These are phyloP conservation scores for Pseudogymnoascus sp. DNA, from an alignment of 2,329 filamentous ascomycete genomes.

Conservation along the genomic window DNA sequence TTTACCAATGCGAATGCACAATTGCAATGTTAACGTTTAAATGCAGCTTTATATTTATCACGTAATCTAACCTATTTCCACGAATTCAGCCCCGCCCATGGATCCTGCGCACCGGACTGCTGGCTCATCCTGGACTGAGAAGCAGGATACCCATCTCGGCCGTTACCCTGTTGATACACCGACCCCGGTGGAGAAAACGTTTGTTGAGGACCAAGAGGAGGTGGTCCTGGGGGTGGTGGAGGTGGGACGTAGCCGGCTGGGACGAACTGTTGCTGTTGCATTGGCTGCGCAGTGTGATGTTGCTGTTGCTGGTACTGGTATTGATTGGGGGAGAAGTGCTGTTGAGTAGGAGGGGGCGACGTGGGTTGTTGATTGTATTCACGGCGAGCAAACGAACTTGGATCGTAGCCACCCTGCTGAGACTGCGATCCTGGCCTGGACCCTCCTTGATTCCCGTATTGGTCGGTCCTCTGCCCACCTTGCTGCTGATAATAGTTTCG, in stretches of 20 bases:
- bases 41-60: constrained; percentile 5
- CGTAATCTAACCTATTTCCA: constrained; percentile 48
- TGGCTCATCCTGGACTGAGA: constrained; percentile 27
- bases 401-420: constrained; percentile 40
- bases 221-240: constrained; percentile 59
- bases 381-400: constrained; percentile 27
- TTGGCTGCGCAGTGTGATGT: constrained; percentile 28
- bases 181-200: constrained; percentile 40
- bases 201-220: constrained; percentile 43
- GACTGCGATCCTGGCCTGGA: constrained; percentile 47
- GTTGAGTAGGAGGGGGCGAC: constrained; percentile 60
- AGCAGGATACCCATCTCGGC: constrained; percentile 41
- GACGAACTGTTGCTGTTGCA: constrained; percentile 40
- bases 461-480: constrained; percentile 33
- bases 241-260: constrained; percentile 61
- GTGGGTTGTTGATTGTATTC: constrained; percentile 32
- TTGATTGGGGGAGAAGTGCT: constrained; percentile 26
- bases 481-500: constrained; percentile 28
- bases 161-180: constrained; percentile 47
- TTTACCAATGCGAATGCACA: not conserved
- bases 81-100: constrained; percentile 63
- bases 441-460: constrained; percentile 40
- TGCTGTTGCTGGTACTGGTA: constrained; percentile 23
- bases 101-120: constrained; percentile 42
- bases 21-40: not conserved